phyloP scores from a whole-genome alignment of 768 basidiomycete genomes.

The Lactarius hatsudake region DNA sequence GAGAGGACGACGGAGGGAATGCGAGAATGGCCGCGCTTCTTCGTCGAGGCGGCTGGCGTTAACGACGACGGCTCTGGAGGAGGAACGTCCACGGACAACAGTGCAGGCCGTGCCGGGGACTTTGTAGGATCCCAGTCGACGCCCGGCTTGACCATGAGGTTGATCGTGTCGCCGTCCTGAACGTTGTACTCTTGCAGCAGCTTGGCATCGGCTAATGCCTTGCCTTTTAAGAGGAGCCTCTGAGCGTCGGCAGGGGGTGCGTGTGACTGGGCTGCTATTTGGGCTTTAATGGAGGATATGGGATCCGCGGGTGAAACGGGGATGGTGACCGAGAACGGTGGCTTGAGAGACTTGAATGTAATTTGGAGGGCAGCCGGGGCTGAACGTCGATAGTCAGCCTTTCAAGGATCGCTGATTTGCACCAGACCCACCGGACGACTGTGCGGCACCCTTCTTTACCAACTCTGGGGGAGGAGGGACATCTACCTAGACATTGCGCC shows the following conservation, averaged over 20 bases:
- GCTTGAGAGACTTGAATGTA: slow-evolving; percentile 91
- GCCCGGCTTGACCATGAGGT: slow-evolving; percentile 82
- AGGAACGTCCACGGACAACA: slow-evolving; percentile 13
- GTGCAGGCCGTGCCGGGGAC: slow-evolving; percentile 32
- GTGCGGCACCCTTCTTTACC: slow-evolving; percentile 36
- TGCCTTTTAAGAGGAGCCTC: slow-evolving; percentile 89
- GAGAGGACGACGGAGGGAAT: slow-evolving; percentile 79
- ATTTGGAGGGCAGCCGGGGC: slow-evolving; percentile 51
- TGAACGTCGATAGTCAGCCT: slow-evolving; percentile 8
- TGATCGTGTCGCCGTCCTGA: slow-evolving; percentile 77
- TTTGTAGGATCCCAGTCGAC: slow-evolving; percentile 59
- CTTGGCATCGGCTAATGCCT: slow-evolving; percentile 85
- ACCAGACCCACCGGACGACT: slow-evolving; percentile 34
- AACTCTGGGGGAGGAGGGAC: slow-evolving; percentile 60
- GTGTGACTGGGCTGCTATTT: slow-evolving; percentile 59
- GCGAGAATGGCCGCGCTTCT: slow-evolving; percentile 51
- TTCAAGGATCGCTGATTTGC: neutral
- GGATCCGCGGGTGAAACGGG: slow-evolving; percentile 78
- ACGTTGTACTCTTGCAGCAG: slow-evolving; percentile 89
- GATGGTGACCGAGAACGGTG: slow-evolving; percentile 71
- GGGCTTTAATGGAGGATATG: slow-evolving; percentile 73
- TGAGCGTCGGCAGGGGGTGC: slow-evolving; percentile 82
- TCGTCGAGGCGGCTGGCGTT: slow-evolving; percentile 27
- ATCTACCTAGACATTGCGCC: slow-evolving; percentile 43
- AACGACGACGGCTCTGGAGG: slow-evolving; percentile 11